Conservation (phyloP, 2,329 filamentous ascomycete genomes). For the Ascochyta viciae-villosae region DNA sequence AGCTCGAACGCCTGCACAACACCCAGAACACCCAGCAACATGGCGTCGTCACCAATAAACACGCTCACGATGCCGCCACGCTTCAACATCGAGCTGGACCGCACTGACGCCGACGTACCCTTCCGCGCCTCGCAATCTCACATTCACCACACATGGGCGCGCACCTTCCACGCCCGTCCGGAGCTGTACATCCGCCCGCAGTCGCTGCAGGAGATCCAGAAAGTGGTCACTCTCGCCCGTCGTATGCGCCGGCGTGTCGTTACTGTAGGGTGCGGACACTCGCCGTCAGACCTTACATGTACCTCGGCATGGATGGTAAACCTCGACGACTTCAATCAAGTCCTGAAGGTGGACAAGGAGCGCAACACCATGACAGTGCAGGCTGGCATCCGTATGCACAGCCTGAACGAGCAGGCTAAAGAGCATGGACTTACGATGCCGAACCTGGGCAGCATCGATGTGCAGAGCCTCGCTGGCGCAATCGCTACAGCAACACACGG, state of each 20-base stretch:
- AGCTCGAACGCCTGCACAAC: background rate
- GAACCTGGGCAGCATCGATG: conserved; percentile 92
- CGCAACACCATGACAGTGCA: conserved; percentile 77
- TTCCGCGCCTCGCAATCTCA: conserved; percentile 79
- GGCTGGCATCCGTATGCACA: conserved; percentile 83
- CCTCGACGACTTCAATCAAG: conserved; percentile 79
- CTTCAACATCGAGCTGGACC: conserved; percentile 63
- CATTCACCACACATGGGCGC: conserved; percentile 91
- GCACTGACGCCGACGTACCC: conserved; percentile 68
- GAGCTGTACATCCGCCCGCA: conserved; percentile 91
- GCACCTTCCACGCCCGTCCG: conserved; percentile 86
- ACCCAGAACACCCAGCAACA: background rate
- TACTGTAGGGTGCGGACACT: conserved; percentile 89
- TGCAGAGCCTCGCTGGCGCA: conserved; percentile 90
- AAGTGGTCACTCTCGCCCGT: conserved; percentile 80
- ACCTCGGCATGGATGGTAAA: conserved; percentile 95
- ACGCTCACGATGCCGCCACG: conserved; percentile 44
- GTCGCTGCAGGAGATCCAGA: conserved; percentile 80
- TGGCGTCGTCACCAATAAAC: conserved; percentile 29
- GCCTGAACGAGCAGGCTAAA: conserved; percentile 77
- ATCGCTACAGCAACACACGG: conserved; percentile 95
- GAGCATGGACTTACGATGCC: conserved; percentile 81
- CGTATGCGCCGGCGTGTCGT: conserved; percentile 81
- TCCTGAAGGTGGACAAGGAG: conserved; percentile 73
- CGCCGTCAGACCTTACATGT: conserved; percentile 88